Base-by-base conservation (phyloP, 1,284 basidiomycete species). In the Austroboletus novae-zelandiae region DNA sequence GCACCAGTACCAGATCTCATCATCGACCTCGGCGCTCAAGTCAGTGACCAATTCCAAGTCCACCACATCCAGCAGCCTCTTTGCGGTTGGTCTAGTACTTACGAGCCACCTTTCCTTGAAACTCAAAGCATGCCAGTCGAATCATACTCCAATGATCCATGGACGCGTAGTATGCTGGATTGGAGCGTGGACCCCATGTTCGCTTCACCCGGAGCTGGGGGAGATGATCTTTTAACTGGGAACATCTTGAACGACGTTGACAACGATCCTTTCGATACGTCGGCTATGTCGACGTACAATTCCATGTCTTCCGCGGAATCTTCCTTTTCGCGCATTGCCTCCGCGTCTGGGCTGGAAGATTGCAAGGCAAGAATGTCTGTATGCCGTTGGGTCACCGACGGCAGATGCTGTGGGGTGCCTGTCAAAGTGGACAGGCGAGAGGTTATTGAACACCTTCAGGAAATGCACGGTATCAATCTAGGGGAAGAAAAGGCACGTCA, bases 401-500 rank as follows among this genome's bases (percentile, higher is more conserved):
- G 49, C 5, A 9, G 5, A 5, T 17, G 5, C 25, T 62, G 64
- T 35, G 35, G 8, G 11, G 3, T 0, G 10, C 5, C 0, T 5
- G 32, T 67, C 41, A 13, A 15, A 18, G 18, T 53, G 1, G 48
- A 54, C 41, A 67, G 53, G 36, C 62, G 53, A 2, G 46, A 31
- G 41, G 15, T 67, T 10, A 15, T 49, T 14, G 46, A 45, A 5
- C 64, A 62, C 29, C 6, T 67, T 0, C 56, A 65, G 4, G 4
- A 20, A 0, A 5, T 1, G 0, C 62, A 62, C 23, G 43, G 42
- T 2, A 46, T 62, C 36, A 47, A n/a, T 30, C 31, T 56, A 0
- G 53, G 64, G 2, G 52, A 63, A 5, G 64, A 67, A 9, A 62
- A 67, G 4, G 13, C 39, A 5, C 52, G 50, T 1, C 48, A 49